Evolutionary conservation across 768 basidiomycete genomes (phyloP).

Genomic region (Lentinula boryana): DNA sequence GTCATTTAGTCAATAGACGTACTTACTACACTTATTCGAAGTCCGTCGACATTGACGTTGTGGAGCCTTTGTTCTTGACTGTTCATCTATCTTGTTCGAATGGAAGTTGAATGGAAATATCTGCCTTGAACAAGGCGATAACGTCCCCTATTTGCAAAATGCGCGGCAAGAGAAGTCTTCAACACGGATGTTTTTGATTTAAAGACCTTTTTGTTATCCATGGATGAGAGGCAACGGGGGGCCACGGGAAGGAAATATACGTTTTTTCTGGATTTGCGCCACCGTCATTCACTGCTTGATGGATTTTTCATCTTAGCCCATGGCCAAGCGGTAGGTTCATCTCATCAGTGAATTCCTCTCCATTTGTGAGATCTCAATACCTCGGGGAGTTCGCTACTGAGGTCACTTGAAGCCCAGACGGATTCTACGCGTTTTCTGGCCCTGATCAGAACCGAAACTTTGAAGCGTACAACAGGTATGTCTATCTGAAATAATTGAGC

Average conservation of each 20-base stretch:
- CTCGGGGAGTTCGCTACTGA: background rate
- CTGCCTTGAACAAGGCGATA: background rate
- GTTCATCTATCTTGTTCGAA: background rate
- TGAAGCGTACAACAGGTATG: background rate
- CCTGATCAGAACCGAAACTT: background rate
- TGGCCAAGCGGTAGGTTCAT: background rate
- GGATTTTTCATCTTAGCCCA: background rate
- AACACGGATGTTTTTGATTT: background rate
- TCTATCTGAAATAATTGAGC: background rate
- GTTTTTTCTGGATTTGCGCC: background rate
- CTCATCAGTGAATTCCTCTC: background rate
- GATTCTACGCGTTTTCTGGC: background rate
- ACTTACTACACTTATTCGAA: background rate
- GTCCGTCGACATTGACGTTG: background rate
- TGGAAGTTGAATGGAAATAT: background rate
- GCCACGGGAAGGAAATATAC: background rate
- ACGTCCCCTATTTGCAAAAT: background rate
- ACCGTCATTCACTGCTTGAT: background rate
- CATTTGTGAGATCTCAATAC: background rate
- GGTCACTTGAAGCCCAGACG: background rate
- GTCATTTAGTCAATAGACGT: no score
- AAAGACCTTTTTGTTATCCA: background rate
- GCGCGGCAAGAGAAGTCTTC: background rate
- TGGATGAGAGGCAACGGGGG: background rate
- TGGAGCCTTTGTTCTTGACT: background rate